Evolutionary conservation across 2,329 filamentous ascomycete species (phyloP).

Genomic region (Claviceps purpurea): DNA sequence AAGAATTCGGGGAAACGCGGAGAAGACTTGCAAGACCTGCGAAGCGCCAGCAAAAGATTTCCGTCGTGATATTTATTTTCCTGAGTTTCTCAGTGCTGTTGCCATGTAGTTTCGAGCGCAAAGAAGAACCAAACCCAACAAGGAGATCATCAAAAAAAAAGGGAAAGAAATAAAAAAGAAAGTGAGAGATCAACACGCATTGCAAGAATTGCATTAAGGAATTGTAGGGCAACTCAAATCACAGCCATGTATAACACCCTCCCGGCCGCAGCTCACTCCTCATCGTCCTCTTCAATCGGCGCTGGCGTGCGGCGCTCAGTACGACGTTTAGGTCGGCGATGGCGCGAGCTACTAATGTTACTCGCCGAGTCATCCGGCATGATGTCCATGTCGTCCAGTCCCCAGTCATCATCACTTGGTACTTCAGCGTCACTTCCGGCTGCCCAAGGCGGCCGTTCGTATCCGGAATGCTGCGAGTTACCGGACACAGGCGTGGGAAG

Average conservation of each 20-base stretch:
- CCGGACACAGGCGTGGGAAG: conserved; percentile 33
- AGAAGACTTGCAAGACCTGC: too few species aligned
- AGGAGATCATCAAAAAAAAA: neutral
- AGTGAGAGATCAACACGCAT: neutral
- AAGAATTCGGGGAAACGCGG: too few species aligned
- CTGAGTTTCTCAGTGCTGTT: neutral
- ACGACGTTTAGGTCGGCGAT: conserved; percentile 53
- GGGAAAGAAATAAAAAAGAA: neutral
- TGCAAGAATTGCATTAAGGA: neutral
- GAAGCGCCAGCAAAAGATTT: neutral
- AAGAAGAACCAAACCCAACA: neutral
- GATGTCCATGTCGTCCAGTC: conserved; percentile 45
- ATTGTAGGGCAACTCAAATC: neutral
- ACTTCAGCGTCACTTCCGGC: conserved; percentile 31
- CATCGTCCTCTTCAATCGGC: conserved; percentile 57
- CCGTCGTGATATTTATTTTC: neutral
- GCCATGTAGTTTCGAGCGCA: neutral
- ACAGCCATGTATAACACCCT: neutral
- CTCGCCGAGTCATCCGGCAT: conserved; percentile 70
- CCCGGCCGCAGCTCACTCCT: conserved; percentile 33
- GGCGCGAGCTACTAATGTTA: conserved; percentile 61
- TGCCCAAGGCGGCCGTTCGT: conserved; percentile 28
- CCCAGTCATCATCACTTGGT: conserved; percentile 45
- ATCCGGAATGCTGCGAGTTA: conserved; percentile 29
- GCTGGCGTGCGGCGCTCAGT: conserved; percentile 59